Conservation (phyloP, 192 early-diverging fungal species). For the Spizellomyces punctatus region DNA sequence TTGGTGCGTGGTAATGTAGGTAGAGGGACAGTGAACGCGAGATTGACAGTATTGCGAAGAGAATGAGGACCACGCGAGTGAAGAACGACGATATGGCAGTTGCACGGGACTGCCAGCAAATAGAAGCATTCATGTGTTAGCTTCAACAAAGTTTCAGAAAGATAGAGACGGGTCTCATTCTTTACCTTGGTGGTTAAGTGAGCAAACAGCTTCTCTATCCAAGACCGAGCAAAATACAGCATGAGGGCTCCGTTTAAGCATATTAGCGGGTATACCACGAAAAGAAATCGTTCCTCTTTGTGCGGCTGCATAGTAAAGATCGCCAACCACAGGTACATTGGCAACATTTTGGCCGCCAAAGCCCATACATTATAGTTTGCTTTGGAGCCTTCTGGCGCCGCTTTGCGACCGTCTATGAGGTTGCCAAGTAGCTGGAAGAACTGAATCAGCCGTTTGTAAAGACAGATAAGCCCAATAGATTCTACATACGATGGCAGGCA, state of each 20-base stretch:
- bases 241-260: conserved; percentile 75
- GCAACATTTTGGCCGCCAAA: conserved; percentile 40
- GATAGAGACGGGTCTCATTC: too few species aligned
- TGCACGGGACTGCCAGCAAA: too few species aligned
- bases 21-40: conserved; percentile 71
- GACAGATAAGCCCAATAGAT: too few species aligned
- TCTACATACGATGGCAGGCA: conserved; percentile 60
- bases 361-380: too few species aligned
- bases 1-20: conserved; percentile 76
- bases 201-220: not conserved
- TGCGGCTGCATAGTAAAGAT: conserved; percentile 90
- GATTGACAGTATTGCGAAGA: conserved; percentile 59
- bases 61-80: not conserved
- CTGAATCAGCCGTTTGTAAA: too few species aligned
- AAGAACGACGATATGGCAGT: too few species aligned
- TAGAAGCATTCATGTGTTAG: too few species aligned
- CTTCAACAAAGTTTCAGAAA: too few species aligned
- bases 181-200: too few species aligned
- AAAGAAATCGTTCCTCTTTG: conserved; percentile 97
- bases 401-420: not conserved
- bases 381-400: too few species aligned
- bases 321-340: conserved; percentile 74
- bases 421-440: too few species aligned
- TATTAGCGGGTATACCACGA: conserved; percentile 86
- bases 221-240: conserved; percentile 30